Base-by-base conservation (phyloP, 768 basidiomycete species). In the Mycena leptocephala region DNA sequence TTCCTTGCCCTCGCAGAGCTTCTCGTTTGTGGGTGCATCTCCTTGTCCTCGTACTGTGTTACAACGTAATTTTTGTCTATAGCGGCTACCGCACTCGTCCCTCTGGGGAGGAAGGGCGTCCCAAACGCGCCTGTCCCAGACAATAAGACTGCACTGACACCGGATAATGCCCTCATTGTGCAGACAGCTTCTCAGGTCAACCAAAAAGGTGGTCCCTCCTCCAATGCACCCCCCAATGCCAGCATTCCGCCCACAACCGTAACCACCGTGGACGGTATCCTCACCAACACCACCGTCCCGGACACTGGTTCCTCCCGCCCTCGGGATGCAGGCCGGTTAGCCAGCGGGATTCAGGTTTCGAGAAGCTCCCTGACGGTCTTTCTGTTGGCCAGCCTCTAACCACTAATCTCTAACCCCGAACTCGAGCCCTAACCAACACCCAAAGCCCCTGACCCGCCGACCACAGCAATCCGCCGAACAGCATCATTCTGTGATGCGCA, bases 301-400 rank as follows among this genome's bases (percentile, higher is more conserved):
- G 28, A 16, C 26, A 16, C 53, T 24, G 48, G 48, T 24, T 51
- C 48, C 48, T 51, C 48, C 48, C 48, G 48, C 48, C 48, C 7
- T 24, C 22, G 48, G 48, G 48, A 51, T 51, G 48, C 48, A 24
- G 48, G 48, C 48, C 48, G 7, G 48, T 24, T 51, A 13, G 48
- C 48, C n/a, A 51, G 48, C 48, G 48, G 48, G 48, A 51, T 51
- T 51, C 48, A n/a, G 48, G 48, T 9, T 51, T 51, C 48, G 48
- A 51, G 48, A 51, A 51, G 92, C 43, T 51, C 13, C 24, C 24
- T 51, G 48, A 51, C 24, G 48, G 48, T 51, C 48, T 51, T 51
- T 20, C 76, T 94, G 88, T 13, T 85, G 66, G 76, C 48, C n/a
- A 82, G 48, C 48, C n/a, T n/a, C n/a, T n/a, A n/a, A n/a, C n/a